These are phyloP conservation scores for Lathyrus aphaca DNA, from an alignment of 306 rosid species.

Conservation along the genomic window DNA sequence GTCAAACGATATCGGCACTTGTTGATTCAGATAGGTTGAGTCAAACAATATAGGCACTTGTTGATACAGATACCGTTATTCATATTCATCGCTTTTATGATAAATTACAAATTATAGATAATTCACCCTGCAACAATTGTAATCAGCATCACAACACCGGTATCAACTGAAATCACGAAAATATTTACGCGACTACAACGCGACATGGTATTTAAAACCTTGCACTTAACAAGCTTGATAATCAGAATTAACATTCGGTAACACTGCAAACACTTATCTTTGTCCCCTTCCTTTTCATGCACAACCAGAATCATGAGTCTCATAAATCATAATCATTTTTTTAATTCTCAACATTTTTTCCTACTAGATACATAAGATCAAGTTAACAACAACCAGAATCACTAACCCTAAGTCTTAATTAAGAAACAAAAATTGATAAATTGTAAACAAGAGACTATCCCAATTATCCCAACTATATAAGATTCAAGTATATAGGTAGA, in stretches of 20 bases:
- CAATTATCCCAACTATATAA: conserved; percentile 4
- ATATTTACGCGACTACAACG: too few species aligned
- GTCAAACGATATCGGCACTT: too few species aligned
- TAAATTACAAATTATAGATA: too few species aligned
- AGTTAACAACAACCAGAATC: conserved; percentile 39
- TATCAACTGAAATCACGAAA: too few species aligned
- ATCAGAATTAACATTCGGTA: conserved; percentile 53
- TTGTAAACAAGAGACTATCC: conserved; percentile 4
- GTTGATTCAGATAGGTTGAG: too few species aligned
- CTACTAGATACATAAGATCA: conserved; percentile 43
- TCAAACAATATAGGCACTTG: too few species aligned
- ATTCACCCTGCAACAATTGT: too few species aligned
- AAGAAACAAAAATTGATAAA: not conserved
- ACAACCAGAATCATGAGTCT: conserved; percentile 12
- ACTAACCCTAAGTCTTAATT: conserved; percentile 30
- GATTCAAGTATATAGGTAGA: not conserved
- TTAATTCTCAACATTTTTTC: conserved; percentile 33
- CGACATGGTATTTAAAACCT: too few species aligned
- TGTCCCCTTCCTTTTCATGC: conserved; percentile 39
- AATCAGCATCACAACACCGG: too few species aligned
- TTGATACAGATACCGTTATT: too few species aligned
- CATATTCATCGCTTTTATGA: too few species aligned
- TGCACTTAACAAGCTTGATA: conserved; percentile 39
- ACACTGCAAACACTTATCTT: conserved; percentile 37
- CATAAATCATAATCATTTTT: conserved; percentile 31